Base-by-base conservation (phyloP, 306 rosid species). In the Calophaca sinica region DNA sequence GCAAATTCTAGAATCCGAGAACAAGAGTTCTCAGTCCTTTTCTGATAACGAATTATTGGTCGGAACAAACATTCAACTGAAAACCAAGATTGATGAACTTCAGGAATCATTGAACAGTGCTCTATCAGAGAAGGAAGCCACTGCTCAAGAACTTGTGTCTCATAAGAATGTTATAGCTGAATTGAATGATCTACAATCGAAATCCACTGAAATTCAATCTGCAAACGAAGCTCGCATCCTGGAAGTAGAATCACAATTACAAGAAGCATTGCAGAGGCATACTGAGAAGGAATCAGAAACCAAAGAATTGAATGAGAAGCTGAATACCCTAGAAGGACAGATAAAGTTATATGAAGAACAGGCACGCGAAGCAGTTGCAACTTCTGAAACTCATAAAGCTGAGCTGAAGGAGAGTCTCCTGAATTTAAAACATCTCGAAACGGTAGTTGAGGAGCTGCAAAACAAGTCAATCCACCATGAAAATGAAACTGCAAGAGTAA, bases 21-120 rank as follows among this genome's bases (percentile, higher is more conserved):
- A 80, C 39, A 90, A 87, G 81, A 79, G 69, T 67, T 87, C 93
- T 86, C 91, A 89, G 75, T 81, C 83, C 20, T 76, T 77, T 57
- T 84, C 92, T n/a, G 92, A 92, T 58, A 92, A 90, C 9, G 92
- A 96, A 73, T 72, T 90, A 69, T 82, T 96, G 78, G 88, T 86
- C n/a, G 92, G 77, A 71, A 92, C 89, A 58, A 92, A 92, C 82
- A 49, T 58, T 83, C 97, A 96, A 66, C 87, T 96, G 74, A 90
- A 86, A 81, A 78, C 81, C 79, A 92, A 84, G 91, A 77, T 92
- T 77, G 91, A 85, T 66, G 97, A 94, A 77, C 93, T 94, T 72
- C 89, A 87, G 71, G 96, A 88, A 69, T 76, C 83, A 29, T 45
- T 94, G 72, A 85, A 84, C 72, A 73, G 83, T 72, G 75, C 87